Evolutionary conservation across 371 early-diverging fungal genomes (phyloP).

Genomic region (Mucor ambiguus): DNA sequence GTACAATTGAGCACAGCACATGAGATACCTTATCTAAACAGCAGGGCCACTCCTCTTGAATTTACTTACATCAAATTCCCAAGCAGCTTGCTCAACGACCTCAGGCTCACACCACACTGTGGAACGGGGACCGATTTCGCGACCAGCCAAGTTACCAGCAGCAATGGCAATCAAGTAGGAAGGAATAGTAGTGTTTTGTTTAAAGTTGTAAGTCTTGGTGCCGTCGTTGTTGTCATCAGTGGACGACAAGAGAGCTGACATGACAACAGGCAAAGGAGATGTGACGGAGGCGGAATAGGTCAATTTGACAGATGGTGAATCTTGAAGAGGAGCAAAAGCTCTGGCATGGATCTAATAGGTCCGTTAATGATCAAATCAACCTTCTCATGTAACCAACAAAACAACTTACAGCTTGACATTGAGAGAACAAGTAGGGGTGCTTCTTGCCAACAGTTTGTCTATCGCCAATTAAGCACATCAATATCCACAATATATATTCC

Average conservation of each 20-base stretch:
- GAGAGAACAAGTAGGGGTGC: conserved; percentile 94
- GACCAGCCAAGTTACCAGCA: conserved; percentile 82
- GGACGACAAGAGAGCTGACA: conserved; percentile 42
- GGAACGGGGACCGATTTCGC: conserved; percentile 86
- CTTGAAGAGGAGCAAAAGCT: conserved; percentile 89
- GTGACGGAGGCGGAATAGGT: conserved; percentile 85
- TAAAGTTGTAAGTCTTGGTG: conserved; percentile 65
- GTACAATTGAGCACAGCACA: background rate
- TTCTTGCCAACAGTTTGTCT: conserved; percentile 93
- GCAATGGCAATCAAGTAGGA: conserved; percentile 95
- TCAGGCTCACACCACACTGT: conserved; percentile 97
- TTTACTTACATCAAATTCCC: conserved; percentile 80
- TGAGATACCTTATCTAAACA: background rate
- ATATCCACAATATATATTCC: background rate
- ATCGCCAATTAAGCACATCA: background rate
- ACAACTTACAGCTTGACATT: conserved; percentile 80
- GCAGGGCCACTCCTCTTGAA: background rate
- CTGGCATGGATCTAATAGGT: conserved; percentile 86
- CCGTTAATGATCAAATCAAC: background rate
- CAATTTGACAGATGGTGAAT: conserved; percentile 91
- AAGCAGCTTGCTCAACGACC: conserved; percentile 85
- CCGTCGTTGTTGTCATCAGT: conserved; percentile 46
- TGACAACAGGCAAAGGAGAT: conserved; percentile 53
- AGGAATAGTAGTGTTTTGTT: conserved; percentile 77
- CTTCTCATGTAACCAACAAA: background rate